Percentiles rank a stretch among this genome's conserved stretches.
phyloP scores from a whole-genome alignment of 1,284 basidiomycete genomes.

The Pseudozyma sp. region DNA sequence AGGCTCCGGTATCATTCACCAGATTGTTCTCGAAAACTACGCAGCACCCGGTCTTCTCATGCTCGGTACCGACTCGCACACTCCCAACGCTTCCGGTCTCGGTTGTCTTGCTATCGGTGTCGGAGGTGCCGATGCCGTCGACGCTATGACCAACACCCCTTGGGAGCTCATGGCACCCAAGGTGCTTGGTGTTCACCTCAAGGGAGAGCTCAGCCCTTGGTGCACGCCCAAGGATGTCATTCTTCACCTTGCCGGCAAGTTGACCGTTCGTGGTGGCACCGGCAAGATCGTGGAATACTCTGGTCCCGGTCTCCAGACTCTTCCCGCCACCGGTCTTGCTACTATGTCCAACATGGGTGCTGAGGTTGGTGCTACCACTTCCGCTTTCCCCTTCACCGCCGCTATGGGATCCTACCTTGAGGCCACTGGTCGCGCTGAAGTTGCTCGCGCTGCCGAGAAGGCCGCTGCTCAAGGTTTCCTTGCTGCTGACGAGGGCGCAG shows the following conservation, averaged over 20 bases:
- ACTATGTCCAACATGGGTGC: conserved; percentile 99
- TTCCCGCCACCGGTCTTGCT: conserved; percentile 94
- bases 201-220: conserved; percentile 89
- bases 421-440: conserved; percentile 88
- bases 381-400: conserved; percentile 93
- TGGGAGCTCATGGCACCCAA: conserved; percentile 98
- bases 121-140: conserved; percentile 97
- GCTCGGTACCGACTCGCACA: conserved; percentile 87
- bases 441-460: conserved; percentile 85
- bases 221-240: conserved; percentile 97
- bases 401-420: conserved; percentile 87
- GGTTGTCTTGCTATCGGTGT: conserved; percentile 99
- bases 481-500: conserved; percentile 84
- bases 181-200: conserved; percentile 84
- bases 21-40: conserved; percentile 96
- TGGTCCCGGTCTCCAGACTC: conserved; percentile 88
- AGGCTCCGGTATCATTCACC: conserved; percentile 87
- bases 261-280: conserved; percentile 96
- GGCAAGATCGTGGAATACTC: conserved; percentile 97
- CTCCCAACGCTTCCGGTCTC: conserved; percentile 96
- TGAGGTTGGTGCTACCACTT: conserved; percentile 97
- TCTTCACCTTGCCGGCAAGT: conserved; percentile 89
- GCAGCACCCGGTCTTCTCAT: conserved; percentile 78
- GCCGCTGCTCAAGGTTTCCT: conserved; percentile 85
- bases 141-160: conserved; percentile 96